A percentile compares a stretch with the other conserved stretches of the same genome.
Evolutionary conservation across 768 basidiomycete genomes (phyloP).

Genomic region (Xerocomellus chrysenteron): DNA sequence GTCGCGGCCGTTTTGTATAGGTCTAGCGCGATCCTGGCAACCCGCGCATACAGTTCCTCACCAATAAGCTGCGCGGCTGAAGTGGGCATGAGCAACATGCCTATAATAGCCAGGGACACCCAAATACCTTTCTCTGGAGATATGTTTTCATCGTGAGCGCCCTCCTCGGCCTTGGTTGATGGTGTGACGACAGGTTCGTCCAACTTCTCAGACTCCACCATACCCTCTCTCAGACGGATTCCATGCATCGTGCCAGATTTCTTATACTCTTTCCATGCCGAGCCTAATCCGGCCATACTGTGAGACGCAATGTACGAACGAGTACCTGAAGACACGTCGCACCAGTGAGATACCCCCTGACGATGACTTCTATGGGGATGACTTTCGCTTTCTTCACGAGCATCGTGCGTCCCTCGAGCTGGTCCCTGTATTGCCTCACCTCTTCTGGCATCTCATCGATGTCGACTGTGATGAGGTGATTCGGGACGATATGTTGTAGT

Average conservation of each 20-base stretch:
- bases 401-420: slow-evolving; percentile 85
- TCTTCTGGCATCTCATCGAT: slow-evolving; percentile 82
- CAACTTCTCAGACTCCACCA: slow-evolving; percentile 80
- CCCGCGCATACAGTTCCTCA: slow-evolving; percentile 54
- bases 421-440: slow-evolving; percentile 68
- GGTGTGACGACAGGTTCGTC: slow-evolving; percentile 89
- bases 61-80: slow-evolving; percentile 69
- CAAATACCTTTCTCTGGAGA: slow-evolving; percentile 69
- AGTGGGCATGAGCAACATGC: slow-evolving; percentile 2
- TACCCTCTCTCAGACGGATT: slow-evolving; percentile 72
- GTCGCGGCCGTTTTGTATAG: slow-evolving; percentile 75
- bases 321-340: slow-evolving; percentile 14
- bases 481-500: slow-evolving; percentile 75
- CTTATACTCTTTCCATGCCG: slow-evolving; percentile 94
- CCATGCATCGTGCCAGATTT: slow-evolving; percentile 85
- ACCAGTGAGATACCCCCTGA: slow-evolving; percentile 97
- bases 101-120: slow-evolving; percentile 2
- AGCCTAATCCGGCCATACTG: slow-evolving; percentile 54
- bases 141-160: slow-evolving; percentile 95
- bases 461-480: slow-evolving; percentile 82
- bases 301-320: slow-evolving; percentile 7
- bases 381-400: slow-evolving; percentile 88
- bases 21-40: slow-evolving; percentile 59
- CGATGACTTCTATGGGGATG: slow-evolving; percentile 91
- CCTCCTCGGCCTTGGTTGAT: slow-evolving; percentile 94